These are phyloP conservation scores for Mariannaea elegans DNA, from an alignment of 2,329 filamentous ascomycete genomes.

Conservation along the genomic window DNA sequence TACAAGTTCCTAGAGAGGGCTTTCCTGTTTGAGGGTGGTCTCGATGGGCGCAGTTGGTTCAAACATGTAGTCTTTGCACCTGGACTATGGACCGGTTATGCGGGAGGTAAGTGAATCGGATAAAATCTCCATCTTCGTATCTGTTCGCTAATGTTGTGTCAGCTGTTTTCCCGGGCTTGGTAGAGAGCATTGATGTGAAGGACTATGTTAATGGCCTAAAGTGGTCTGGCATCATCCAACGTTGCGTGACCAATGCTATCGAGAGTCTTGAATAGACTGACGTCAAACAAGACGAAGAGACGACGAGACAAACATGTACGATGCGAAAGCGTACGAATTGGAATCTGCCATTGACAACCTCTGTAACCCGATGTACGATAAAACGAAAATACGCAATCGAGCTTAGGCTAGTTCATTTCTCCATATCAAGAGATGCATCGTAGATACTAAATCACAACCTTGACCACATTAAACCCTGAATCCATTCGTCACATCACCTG, in stretches of 20 bases:
- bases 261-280: constrained; percentile 44
- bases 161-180: constrained; percentile 70
- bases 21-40: constrained; percentile 78
- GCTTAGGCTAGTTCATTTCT: too few species aligned
- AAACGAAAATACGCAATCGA: too few species aligned
- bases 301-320: neutral
- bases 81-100: constrained; percentile 89
- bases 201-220: constrained; percentile 66
- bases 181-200: constrained; percentile 68
- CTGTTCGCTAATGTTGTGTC: neutral
- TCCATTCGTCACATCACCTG: too few species aligned
- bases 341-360: too few species aligned
- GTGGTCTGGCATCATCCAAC: constrained; percentile 68
- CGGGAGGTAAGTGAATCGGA: constrained; percentile 66
- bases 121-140: too few species aligned
- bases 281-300: too few species aligned
- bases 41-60: constrained; percentile 87
- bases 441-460: too few species aligned
- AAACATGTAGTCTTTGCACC: constrained; percentile 96
- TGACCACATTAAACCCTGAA: too few species aligned
- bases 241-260: constrained; percentile 57
- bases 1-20: constrained; percentile 86
- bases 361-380: too few species aligned
- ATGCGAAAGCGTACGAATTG: neutral
- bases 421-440: too few species aligned